A percentile compares a stretch with the other conserved stretches of the same genome.
Evolutionary conservation across 2,329 filamentous ascomycete species (phyloP).

Genomic region (Claviceps capensis): DNA sequence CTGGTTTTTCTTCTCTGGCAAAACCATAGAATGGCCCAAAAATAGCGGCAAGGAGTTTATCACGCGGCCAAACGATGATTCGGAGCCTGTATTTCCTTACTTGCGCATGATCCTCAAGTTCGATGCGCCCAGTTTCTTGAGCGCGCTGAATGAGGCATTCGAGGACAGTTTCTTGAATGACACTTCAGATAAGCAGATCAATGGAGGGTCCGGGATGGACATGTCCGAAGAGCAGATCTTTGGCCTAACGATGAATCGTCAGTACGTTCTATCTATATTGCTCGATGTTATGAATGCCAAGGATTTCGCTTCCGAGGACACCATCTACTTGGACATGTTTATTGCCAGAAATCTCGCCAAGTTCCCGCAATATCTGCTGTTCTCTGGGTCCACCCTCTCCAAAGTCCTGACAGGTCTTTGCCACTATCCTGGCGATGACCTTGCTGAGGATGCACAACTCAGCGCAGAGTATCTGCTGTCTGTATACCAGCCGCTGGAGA

Average conservation of each 20-base stretch:
- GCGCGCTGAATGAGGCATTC: conserved; percentile 91
- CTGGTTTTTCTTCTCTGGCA: conserved; percentile 84
- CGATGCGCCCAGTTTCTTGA: conserved; percentile 84
- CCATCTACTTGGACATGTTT: conserved; percentile 97
- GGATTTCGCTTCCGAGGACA: conserved; percentile 67
- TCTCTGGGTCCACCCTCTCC: conserved; percentile 75
- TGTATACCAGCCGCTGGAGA: conserved; percentile 78
- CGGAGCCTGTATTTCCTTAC: conserved; percentile 72
- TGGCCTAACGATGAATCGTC: conserved; percentile 65
- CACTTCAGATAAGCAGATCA: conserved; percentile 47
- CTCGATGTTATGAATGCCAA: conserved; percentile 75
- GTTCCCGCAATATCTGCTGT: conserved; percentile 86
- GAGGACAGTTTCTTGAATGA: conserved; percentile 91
- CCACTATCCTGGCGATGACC: conserved; percentile 63
- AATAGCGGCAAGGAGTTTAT: conserved; percentile 45
- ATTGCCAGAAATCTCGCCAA: conserved; percentile 91
- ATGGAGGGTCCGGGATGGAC: conserved; percentile 35
- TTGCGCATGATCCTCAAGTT: conserved; percentile 74
- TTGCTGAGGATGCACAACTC: conserved; percentile 90
- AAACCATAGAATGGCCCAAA: conserved; percentile 61
- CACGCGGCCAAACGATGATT: conserved; percentile 39
- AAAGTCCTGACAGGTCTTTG: conserved; percentile 73
- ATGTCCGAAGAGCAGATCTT: conserved; percentile 53
- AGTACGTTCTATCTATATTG: conserved; percentile 84
- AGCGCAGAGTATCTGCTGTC: conserved; percentile 92